Evolutionary conservation across 2,329 filamentous ascomycete species (phyloP).

Genomic region (Xylariaceae sp.): DNA sequence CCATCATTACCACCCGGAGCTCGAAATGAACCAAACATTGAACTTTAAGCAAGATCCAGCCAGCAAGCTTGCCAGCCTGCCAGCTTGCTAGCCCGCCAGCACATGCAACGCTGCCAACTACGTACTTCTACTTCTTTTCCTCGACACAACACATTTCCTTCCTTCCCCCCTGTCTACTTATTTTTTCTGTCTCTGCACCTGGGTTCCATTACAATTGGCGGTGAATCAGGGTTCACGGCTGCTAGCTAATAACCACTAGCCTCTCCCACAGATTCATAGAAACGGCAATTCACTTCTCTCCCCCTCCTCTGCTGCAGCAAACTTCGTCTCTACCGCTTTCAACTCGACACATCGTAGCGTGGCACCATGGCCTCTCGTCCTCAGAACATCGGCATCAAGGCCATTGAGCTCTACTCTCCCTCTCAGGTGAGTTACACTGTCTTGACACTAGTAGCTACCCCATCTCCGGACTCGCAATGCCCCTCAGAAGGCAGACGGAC

Average conservation of each 20-base stretch:
- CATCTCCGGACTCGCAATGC: constrained; percentile 26
- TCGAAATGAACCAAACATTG: not conserved
- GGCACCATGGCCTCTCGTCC: constrained; percentile 70
- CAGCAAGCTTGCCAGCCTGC: too few relatives aligned
- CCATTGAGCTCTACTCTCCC: constrained; percentile 88
- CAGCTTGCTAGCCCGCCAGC: not conserved
- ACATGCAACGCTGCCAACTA: not conserved
- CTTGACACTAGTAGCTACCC: constrained; percentile 8
- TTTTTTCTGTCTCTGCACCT: constrained; percentile 6
- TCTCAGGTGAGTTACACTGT: constrained; percentile 66
- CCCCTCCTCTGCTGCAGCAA: constrained; percentile 8
- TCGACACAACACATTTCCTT: not conserved
- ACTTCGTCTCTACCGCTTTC: constrained; percentile 6
- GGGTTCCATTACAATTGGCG: constrained; percentile 33
- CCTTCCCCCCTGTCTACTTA: constrained; percentile 15
- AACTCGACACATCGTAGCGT: constrained; percentile 10
- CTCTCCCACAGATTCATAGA: constrained; percentile 14
- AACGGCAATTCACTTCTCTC: constrained; percentile 6
- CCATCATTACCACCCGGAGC: not conserved
- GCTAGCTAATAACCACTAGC: constrained; percentile 16
- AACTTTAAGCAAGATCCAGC: too few relatives aligned
- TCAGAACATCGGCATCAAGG: constrained; percentile 89
- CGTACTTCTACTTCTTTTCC: too few relatives aligned
- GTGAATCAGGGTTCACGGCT: constrained; percentile 27
- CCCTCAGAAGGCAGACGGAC: constrained; percentile 9